phyloP scores from a whole-genome alignment of 2,329 filamentous ascomycete genomes.

The Cordyceps fumosorosea region DNA sequence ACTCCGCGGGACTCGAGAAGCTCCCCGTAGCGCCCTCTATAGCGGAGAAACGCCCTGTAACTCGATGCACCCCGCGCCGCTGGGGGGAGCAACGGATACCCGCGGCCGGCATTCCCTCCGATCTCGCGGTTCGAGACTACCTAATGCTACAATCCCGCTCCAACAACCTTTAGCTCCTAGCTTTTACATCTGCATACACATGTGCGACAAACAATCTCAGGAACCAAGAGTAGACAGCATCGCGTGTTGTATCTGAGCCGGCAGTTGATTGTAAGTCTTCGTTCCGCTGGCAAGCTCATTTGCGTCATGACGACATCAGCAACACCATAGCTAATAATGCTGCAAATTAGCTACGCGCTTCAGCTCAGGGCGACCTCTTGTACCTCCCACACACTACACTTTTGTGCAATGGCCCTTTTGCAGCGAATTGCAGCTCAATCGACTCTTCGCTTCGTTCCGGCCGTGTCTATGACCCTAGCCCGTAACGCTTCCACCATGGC shows the following conservation, averaged over 20 bases:
- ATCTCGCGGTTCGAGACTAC: slow-evolving; percentile 2
- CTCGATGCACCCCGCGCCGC: background rate
- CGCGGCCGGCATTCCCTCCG: slow-evolving; percentile 13
- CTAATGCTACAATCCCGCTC: background rate
- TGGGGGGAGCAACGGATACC: slow-evolving; percentile 3
- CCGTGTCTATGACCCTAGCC: slow-evolving; percentile 22
- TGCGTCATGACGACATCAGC: slow-evolving; percentile 7
- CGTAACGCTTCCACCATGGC: slow-evolving; percentile 42
- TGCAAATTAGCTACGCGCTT: background rate
- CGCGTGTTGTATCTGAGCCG: background rate
- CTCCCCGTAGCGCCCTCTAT: background rate
- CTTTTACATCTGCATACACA: background rate
- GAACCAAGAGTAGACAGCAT: background rate
- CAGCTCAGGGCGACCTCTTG: background rate
- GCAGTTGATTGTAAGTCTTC: background rate
- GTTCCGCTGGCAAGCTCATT: background rate
- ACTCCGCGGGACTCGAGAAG: slow-evolving; percentile 2
- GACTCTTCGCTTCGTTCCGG: slow-evolving; percentile 24
- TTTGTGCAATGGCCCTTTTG: slow-evolving; percentile 25
- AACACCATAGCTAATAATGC: slow-evolving; percentile 2
- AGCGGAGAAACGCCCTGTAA: background rate
- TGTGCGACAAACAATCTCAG: background rate
- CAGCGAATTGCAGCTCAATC: slow-evolving; percentile 25
- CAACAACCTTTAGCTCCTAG: background rate
- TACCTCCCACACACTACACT: background rate